Base-by-base conservation (phyloP, 2,329 filamentous ascomycete species). In the Ophiostoma ips region DNA sequence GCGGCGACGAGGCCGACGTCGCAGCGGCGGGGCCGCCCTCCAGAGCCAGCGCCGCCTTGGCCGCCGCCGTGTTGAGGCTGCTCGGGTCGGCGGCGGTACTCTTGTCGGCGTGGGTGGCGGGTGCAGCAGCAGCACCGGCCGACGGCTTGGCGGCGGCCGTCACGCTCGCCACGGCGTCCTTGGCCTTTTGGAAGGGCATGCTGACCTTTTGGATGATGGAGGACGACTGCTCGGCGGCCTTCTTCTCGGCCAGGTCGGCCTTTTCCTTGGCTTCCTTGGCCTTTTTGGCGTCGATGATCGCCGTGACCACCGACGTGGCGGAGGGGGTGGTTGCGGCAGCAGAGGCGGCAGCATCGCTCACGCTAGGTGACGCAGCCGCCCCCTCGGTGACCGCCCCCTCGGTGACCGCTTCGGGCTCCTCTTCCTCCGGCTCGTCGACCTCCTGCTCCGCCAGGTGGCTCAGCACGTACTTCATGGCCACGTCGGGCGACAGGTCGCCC, bases 401-500 rank as follows among this genome's bases (percentile, higher is more conserved):
- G 3, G 55, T 53, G 0, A 55, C 3, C 52, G 54, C 59, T 15
- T 64, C 61, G 2, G 30, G 6, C 5, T 66, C 61, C 4, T 63
- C 60, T 2, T 62, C 58, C 12, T 64, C 57, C 11, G 61, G 58
- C n/a, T 62, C 57, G 1, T 65, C 58, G 10, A 61, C 59, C 21
- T 63, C 62, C 38, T 67, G 70, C 53, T 65, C 72, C 45, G 83
- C 77, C 28, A 96, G 70, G 54, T 94, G 85, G 37, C 80, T 84
- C 30, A 95, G 71, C n/a, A 98, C 85, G 61, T 90, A 95, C 54
- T 83, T 82, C 65, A 90, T 94, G 6, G 89, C 90, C 0, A 94
- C 83, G 38, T 89, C 81, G 1, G 84, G 86, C 0, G 84, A 84
- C 53, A 92, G 84, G 60, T 98, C 92, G 1, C 87, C 87, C 1